Base-by-base conservation (phyloP, 768 basidiomycete genomes). In the Lentinus tigrinus region DNA sequence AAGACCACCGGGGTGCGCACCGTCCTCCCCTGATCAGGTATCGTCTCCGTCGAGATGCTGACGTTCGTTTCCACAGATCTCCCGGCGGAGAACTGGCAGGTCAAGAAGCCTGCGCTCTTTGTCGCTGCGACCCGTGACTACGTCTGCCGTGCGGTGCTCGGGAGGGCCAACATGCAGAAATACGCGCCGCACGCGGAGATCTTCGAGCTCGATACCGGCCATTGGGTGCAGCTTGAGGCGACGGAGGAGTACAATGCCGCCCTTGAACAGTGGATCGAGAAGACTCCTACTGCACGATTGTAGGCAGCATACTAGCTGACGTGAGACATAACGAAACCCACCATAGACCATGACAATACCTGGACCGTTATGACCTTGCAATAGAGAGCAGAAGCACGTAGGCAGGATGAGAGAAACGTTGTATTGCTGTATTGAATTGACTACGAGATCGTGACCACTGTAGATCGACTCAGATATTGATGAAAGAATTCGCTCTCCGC, bases 21-120 rank as follows among this genome's bases (percentile, higher is more conserved):
- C 31, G 6, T 31, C 6, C 31, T 31, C 11, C 31, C 31, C 11
- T 31, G n/a, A n/a, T n/a, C n/a, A n/a, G n/a, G n/a, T n/a, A n/a
- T n/a, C n/a, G n/a, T n/a, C n/a, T n/a, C n/a, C n/a, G n/a, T n/a
- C n/a, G n/a, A n/a, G n/a, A n/a, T n/a, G n/a, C 31, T 1, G 31
- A 31, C 31, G 31, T 11, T 31, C 11, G 6, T 11, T 31, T 31
- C 1, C 1, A 31, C 3, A 39, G 65, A 52, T 1, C 56, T 65
- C 26, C 53, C 58, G 0, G 28, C 67, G 11, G 65, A 67, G 47
- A 54, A 68, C 3, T 56, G 65, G 43, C 54, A 54, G 8, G 64
- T 78, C 26, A 61, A 57, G 17, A 73, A 72, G 52, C 78, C 77
- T 0, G 65, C 71, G 16, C 74, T 78, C 53, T 71, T 75, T 61